A percentile compares a stretch with the other conserved stretches of the same genome.
Conservation (phyloP, 306 rosid species). For the Cyclanthera cordifolia region DNA sequence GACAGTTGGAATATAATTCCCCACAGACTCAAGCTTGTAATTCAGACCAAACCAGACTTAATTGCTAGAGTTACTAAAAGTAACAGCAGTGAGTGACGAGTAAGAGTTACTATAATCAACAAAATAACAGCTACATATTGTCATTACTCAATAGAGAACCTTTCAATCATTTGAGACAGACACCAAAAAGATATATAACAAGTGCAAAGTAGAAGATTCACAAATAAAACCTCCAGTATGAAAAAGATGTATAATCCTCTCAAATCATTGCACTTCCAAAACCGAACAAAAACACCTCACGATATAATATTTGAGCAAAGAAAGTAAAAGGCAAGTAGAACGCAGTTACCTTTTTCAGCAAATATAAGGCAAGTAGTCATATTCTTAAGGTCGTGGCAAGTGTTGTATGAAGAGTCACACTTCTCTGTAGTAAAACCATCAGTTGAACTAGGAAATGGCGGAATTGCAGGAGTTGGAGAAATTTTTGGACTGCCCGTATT, state of each 20-base stretch:
- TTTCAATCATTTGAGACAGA: neutral
- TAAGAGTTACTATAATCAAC: neutral
- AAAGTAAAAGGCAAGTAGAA: neutral
- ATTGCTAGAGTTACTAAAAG: no score
- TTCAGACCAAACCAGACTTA: neutral
- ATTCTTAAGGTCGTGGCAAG: neutral
- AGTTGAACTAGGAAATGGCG: neutral
- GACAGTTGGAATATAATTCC: neutral
- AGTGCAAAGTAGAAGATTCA: neutral
- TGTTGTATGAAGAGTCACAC: neutral
- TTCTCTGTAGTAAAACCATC: neutral
- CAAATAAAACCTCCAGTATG: neutral
- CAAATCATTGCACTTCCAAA: neutral
- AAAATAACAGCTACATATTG: neutral
- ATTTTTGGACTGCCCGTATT: no score
- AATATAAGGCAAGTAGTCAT: conserved; percentile 1
- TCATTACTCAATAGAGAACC: neutral
- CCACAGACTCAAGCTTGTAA: neutral
- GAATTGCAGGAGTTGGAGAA: conserved; percentile 9
- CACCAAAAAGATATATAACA: neutral
- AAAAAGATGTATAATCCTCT: neutral
- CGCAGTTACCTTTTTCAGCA: neutral
- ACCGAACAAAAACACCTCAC: neutral
- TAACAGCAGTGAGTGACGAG: neutral
- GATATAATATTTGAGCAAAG: neutral